Conservation (phyloP, 495 filamentous ascomycete genomes). For the Aspergillus haitiensis region DNA sequence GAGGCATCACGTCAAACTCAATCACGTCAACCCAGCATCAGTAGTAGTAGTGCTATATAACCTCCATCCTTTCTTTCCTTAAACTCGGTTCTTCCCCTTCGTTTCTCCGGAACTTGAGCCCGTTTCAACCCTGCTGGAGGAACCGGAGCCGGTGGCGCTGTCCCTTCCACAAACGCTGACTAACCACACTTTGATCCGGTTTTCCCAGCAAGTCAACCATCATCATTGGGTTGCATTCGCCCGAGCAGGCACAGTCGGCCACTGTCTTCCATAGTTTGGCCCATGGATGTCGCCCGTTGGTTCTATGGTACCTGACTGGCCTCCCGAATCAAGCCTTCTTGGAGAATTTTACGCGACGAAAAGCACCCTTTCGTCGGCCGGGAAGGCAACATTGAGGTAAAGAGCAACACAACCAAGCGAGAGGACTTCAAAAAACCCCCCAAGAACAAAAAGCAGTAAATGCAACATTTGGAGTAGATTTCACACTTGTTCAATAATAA, state of each 20-base stretch:
- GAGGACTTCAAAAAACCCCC: too few relatives aligned
- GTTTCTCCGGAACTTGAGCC: too few relatives aligned
- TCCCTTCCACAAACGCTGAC: conserved; percentile 1
- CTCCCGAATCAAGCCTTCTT: conserved; percentile 1
- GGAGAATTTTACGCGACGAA: background rate
- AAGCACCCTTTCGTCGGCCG: background rate
- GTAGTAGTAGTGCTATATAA: too few relatives aligned
- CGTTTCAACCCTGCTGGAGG: too few relatives aligned
- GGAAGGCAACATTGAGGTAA: background rate
- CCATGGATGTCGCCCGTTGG: conserved; percentile 15
- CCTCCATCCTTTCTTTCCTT: too few relatives aligned
- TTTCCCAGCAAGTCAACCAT: conserved; percentile 11
- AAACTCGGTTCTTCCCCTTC: too few relatives aligned
- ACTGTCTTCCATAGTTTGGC: conserved; percentile 1
- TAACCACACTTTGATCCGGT: background rate
- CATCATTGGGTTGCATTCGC: conserved; percentile 19
- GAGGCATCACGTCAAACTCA: too few relatives aligned
- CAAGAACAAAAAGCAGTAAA: background rate
- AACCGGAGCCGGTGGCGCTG: conserved; percentile 3
- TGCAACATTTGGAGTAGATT: background rate
- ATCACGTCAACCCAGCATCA: too few relatives aligned
- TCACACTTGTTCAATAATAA: background rate
- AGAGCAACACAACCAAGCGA: background rate
- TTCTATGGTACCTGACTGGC: conserved; percentile 8
- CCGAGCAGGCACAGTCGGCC: background rate